Evolutionary conservation across 2,329 filamentous ascomycete species (phyloP).

Genomic region (Coniochaeta pulveracea): DNA sequence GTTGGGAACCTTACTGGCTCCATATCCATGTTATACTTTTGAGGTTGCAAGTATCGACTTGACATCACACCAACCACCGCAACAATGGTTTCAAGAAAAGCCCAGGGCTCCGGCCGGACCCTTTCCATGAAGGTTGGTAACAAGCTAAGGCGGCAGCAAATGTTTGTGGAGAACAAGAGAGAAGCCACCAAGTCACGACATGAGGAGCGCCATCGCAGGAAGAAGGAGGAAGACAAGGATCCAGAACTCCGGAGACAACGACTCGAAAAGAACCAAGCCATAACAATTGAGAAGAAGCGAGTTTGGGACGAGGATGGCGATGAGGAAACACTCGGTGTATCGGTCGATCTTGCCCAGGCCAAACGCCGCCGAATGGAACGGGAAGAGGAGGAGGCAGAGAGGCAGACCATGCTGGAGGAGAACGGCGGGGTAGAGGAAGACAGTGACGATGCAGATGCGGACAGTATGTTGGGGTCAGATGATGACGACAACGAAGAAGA

Average conservation of each 20-base stretch:
- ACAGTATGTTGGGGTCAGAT: conserved; percentile 70
- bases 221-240: conserved; percentile 77
- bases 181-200: conserved; percentile 61
- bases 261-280: conserved; percentile 65
- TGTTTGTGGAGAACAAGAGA: conserved; percentile 74
- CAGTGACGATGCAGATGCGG: conserved; percentile 47
- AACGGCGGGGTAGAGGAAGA: conserved; percentile 25
- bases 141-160: conserved; percentile 67
- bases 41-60: not conserved
- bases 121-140: conserved; percentile 42
- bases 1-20: no score
- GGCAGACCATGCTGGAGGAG: conserved; percentile 18
- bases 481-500: conserved; percentile 42
- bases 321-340: conserved; percentile 40
- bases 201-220: conserved; percentile 65
- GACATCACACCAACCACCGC: not conserved
- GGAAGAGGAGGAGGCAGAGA: conserved; percentile 31
- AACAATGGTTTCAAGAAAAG: conserved; percentile 13
- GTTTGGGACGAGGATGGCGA: conserved; percentile 74
- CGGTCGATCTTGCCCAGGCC: conserved; percentile 47
- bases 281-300: conserved; percentile 77
- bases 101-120: conserved; percentile 15
- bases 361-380: conserved; percentile 42
- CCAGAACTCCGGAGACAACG: conserved; percentile 64
- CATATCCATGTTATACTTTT: no score